These are phyloP conservation scores for Strobilomyces confusus DNA, from an alignment of 768 basidiomycete genomes.

Conservation along the genomic window DNA sequence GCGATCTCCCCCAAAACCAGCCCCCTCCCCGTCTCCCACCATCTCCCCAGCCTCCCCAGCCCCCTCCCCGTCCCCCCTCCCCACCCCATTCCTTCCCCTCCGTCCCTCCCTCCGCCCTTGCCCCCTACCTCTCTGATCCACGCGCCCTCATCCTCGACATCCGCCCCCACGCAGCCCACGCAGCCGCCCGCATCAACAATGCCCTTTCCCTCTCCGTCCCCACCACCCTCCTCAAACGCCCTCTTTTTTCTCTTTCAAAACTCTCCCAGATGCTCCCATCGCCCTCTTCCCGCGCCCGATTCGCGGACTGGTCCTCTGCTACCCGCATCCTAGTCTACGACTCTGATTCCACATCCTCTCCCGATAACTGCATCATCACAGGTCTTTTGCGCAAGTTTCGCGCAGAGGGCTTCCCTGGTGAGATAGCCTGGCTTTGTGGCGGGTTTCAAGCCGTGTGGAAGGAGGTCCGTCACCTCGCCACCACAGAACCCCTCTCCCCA, in stretches of 20 bases:
- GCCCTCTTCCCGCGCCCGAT: constrained; percentile 49
- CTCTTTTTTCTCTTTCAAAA: constrained; percentile 75
- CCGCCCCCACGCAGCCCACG: constrained; percentile 73
- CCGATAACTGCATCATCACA: constrained; percentile 63
- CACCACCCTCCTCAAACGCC: constrained; percentile 90
- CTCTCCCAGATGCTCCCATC: constrained; percentile 80
- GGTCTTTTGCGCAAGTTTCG: constrained; percentile 76
- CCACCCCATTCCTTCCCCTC: constrained; percentile 19
- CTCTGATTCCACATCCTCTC: constrained; percentile 60
- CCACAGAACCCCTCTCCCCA: constrained; percentile 43
- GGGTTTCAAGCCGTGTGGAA: constrained; percentile 73
- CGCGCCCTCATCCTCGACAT: constrained; percentile 78
- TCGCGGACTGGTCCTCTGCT: constrained; percentile 55
- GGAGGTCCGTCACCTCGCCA: constrained; percentile 49
- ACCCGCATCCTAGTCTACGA: constrained; percentile 80
- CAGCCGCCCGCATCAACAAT: constrained; percentile 56
- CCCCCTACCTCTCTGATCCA: constrained; percentile 31
- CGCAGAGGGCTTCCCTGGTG: constrained; percentile 52
- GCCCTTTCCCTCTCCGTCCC: constrained; percentile 89
- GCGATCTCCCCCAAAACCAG: too few species aligned
- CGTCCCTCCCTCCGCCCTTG: constrained; percentile 30
- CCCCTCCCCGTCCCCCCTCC: background rate
- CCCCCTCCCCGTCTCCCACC: constrained; percentile 7
- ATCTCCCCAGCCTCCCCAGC: constrained; percentile 18
- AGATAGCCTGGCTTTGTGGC: constrained; percentile 76